Evolutionary conservation across 345 rosid genomes (phyloP), one percentile per base, ranked within the genome.

Genomic region (Chamaenerion angustifolium): DNA sequence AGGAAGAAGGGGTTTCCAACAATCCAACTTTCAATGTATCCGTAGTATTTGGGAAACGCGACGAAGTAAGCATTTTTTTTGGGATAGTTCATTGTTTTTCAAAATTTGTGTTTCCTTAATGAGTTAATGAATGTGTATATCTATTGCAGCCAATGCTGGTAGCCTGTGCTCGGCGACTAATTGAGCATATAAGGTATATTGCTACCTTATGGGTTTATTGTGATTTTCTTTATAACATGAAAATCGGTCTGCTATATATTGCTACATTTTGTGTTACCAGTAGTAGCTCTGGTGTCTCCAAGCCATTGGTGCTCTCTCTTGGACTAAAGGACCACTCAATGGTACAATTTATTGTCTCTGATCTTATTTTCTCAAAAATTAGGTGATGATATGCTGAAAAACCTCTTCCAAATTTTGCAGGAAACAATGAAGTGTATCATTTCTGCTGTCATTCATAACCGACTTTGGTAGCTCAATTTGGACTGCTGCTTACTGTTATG

Each of bases 41-140:
- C 12, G 90, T 87, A 52, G 64, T 87, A 57, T 84, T 92, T 51
- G 95, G 98, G 57, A 87, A 87, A 71, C 80, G 96, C 53, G 87
- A 92, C 45, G 90, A 84, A 83, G 98, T 84, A 72, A 58, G 52
- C 13, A 10, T 9, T 40, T 46, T 42, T 57, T 41, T 16, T 42
- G 10, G 23, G 27, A 42, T 12, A 25, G 10, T 31, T 31, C 37
- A 31, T 37, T 43, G 42, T 4, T 42, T 11, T 55, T 16, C 37
- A 10, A 49, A 11, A 4, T 37, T 23, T 60, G 17, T 49, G 52
- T 56, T 54, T 54, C 48, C 45, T 47, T 43, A 55, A 50, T n/a
- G n/a, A n/a, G n/a, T n/a, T n/a, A 52, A 17, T 43, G 37, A 42
- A 40, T 14, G 12, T 13, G 4, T 43, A 25, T 14, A 11, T 21